Evolutionary conservation across 1,284 basidiomycete genomes (phyloP).

Genomic region (Ganoderma sinense): DNA sequence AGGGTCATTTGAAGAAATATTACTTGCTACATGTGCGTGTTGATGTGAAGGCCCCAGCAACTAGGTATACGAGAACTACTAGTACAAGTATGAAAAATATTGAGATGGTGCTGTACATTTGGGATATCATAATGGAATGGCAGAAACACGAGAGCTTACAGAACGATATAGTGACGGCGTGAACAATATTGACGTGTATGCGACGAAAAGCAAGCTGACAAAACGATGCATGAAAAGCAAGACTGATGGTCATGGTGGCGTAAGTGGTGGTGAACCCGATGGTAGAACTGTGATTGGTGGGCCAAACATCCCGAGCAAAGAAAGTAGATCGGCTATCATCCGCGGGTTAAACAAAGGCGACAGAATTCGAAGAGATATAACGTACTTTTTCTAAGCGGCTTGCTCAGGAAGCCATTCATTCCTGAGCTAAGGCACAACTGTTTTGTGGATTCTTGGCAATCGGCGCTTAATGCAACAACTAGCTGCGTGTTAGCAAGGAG

Average conservation of each 20-base stretch:
- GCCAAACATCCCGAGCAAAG: conserved; percentile 27
- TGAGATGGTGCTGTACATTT: conserved; percentile 10
- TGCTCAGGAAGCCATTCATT: conserved; percentile 77
- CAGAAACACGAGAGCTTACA: conserved; percentile 13
- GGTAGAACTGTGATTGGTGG: conserved; percentile 21
- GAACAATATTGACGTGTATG: conserved; percentile 13
- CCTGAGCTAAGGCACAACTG: conserved; percentile 75
- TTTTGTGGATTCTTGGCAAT: conserved; percentile 78
- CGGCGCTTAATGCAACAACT: conserved; percentile 77
- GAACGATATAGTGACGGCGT: not conserved
- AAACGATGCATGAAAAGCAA: not conserved
- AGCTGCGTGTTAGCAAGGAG: not conserved
- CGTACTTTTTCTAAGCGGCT: conserved; percentile 70
- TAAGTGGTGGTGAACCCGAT: conserved; percentile 19
- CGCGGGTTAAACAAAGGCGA: not conserved
- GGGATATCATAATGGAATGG: conserved; percentile 16
- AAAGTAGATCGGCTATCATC: conserved; percentile 15
- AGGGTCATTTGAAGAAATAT: not conserved
- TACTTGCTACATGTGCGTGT: conserved; percentile 15
- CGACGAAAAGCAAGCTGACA: conserved; percentile 24
- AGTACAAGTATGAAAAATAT: conserved; percentile 22
- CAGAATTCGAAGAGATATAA: conserved; percentile 3
- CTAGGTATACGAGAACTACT: conserved; percentile 9
- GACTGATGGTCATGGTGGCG: conserved; percentile 15
- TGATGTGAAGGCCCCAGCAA: not conserved